Evolutionary conservation across 805 yeast species (phyloP), one percentile per base, ranked within the genome.

Genomic region (Hermanozyma aechmeae): DNA sequence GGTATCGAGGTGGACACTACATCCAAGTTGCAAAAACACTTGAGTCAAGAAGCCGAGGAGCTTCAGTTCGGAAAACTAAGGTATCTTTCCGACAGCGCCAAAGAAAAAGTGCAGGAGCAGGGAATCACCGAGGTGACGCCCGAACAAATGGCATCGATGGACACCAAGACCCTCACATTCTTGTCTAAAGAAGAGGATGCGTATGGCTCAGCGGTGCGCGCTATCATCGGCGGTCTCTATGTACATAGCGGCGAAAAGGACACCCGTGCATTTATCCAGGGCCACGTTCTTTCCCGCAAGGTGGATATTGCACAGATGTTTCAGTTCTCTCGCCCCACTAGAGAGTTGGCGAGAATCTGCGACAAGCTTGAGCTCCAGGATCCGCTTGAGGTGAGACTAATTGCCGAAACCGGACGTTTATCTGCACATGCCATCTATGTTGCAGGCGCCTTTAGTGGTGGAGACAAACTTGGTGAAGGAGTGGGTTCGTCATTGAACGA

Each of bases 331-430:
- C 79, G 79, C 49, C 96, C 97, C 23, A 80, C 89, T 10, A 71
- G 92, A 51, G 92, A 87, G 50, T 65, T 92, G 35, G 70, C 84
- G 1, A 71, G 75, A 34, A 59, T 92, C 28, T 77, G 95, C 47
- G 77, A 73, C 32, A 75, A 87, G 39, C 80, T 87, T 49, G 71
- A 73, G 10, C 65, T 89, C 40, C 71, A 70, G 28, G 69, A 73
- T 13, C 96, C 96, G 16, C 70, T 80, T 4, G 77, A 86, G 26
- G 48, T 61, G 15, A 76, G 93, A 50, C 68, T 92, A 34, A 61
- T 92, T 32, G 87, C 95, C 19, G 99, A 92, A 58, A 81, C 95
- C 16, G 99, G 99, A 53, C 73, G 98, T 56, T 63, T 68, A 45
- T 75, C 95, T 3, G 69, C 73, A 34, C 75, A 81, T 26, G 94